Evolutionary conservation across 352 stramenopile species (phyloP).

Genomic region (Phytophthora litchii): DNA sequence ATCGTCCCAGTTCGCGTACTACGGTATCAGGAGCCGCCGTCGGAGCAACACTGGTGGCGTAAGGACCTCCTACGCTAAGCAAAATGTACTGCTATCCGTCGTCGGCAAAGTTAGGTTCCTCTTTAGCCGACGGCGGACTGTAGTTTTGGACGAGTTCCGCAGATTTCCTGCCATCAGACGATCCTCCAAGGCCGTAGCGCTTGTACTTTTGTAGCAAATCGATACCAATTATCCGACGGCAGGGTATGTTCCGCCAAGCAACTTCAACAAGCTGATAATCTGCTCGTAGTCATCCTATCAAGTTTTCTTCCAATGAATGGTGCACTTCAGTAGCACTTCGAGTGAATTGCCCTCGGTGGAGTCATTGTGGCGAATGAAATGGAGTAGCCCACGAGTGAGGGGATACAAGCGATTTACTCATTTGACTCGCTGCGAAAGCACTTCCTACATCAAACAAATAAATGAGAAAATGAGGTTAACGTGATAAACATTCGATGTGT

Average conservation of each 20-base stretch:
- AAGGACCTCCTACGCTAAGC: not conserved
- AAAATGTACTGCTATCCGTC: not conserved
- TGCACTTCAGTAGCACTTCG: conserved; percentile 1
- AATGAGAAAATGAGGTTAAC: not conserved
- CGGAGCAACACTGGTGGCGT: not conserved
- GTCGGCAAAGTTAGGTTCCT: conserved; percentile 4
- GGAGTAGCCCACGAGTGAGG: conserved; percentile 63
- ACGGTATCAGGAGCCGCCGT: conserved; percentile 12
- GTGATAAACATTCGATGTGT: too few relatives aligned
- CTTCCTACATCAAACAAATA: conserved; percentile 15
- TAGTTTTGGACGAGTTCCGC: not conserved
- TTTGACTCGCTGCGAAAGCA: conserved; percentile 45
- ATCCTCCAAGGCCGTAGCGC: not conserved
- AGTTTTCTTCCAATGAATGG: conserved; percentile 6
- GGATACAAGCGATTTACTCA: conserved; percentile 59
- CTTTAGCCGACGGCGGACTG: not conserved
- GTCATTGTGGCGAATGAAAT: conserved; percentile 54
- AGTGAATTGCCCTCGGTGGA: conserved; percentile 10
- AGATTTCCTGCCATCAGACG: not conserved
- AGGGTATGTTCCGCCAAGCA: conserved; percentile 13
- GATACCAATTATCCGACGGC: conserved; percentile 15
- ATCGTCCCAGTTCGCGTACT: not conserved
- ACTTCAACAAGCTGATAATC: conserved; percentile 25
- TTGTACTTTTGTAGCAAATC: not conserved
- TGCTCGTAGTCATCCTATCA: conserved; percentile 6